Evolutionary conservation across 1,139 yeast genomes (phyloP), one percentile per base, ranked within the genome.

Genomic region (Taphrina flavorubra): DNA sequence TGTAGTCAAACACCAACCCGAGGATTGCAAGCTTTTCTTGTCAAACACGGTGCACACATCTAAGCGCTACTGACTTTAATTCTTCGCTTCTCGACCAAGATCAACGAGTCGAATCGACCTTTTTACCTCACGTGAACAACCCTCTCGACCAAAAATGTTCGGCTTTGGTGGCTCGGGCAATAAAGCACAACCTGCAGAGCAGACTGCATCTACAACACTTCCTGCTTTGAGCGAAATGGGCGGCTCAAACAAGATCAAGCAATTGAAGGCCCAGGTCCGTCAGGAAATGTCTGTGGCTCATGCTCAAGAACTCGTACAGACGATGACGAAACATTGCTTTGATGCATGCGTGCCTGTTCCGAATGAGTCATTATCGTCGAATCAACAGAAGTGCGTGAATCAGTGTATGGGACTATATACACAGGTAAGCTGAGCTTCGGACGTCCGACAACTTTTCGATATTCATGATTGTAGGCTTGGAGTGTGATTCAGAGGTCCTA

Each of bases 251-350:
- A 62, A 62, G 40, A 42, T 62, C 37, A 53, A 62, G 59, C 65
- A 60, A 16, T 49, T 68, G 31, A 68, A 58, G 53, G 44, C 83
- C 42, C 92, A 89, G 76, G 87, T 92, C 71, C 82, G 88, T 55
- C 91, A 88, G 76, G 97, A 92, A 76, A 82, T 92, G 72, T 97
- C 97, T 1, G 86, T 91, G 20, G 58, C 65, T 6, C 65, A 62
- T 62, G 65, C 65, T 7, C 65, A 62, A 36, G 65, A 62, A 18
- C 53, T 62, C 39, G 65, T 62, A 1, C 49, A 67, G 58, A 68
- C 62, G 51, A 64, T 68, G 77, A 88, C 96, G 16, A 94, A 89
- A 74, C 89, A 90, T 81, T 92, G 97, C 77, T 92, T 89, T 77
- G 89, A 87, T 68, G 85, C 86, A 77, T 92, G 98, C 78, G 81